These are phyloP conservation scores for Tricholoma saponaceum DNA, from an alignment of 768 basidiomycete species.

Conservation along the genomic window DNA sequence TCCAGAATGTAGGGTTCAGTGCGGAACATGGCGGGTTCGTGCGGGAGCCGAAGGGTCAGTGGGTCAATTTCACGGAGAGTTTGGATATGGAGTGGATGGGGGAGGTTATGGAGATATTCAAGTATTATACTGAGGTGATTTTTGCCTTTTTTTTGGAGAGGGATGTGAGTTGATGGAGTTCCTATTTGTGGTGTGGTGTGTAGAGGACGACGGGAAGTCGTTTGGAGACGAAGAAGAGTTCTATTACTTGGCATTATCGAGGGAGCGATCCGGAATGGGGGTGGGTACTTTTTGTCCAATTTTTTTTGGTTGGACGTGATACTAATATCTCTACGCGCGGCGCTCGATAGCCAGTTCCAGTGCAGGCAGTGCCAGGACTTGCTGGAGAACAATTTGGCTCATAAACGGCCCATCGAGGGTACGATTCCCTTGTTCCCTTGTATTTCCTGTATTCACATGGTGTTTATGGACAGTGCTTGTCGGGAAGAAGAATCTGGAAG, in stretches of 20 bases:
- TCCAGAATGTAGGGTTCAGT: slow-evolving; percentile 80
- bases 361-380: slow-evolving; percentile 96
- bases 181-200: not conserved
- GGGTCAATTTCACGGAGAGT: slow-evolving; percentile 87
- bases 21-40: slow-evolving; percentile 97
- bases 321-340: slow-evolving; percentile 4
- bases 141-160: not conserved
- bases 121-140: slow-evolving; percentile 88
- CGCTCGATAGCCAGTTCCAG: slow-evolving; percentile 66
- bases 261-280: slow-evolving; percentile 94
- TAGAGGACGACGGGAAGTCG: slow-evolving; percentile 94
- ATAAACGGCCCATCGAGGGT: slow-evolving; percentile 94
- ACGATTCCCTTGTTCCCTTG: slow-evolving; percentile 12
- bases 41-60: slow-evolving; percentile 59
- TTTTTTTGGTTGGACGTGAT: not conserved
- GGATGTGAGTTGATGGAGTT: not conserved
- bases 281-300: slow-evolving; percentile 38
- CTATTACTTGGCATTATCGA: slow-evolving; percentile 98
- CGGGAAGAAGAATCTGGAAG: slow-evolving; percentile 98
- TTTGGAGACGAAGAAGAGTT: slow-evolving; percentile 96
- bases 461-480: slow-evolving; percentile 60
- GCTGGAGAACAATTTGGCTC: slow-evolving; percentile 89
- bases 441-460: slow-evolving; percentile 1
- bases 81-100: slow-evolving; percentile 98
- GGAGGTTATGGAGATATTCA: slow-evolving; percentile 94